phyloP scores from a whole-genome alignment of 2,329 filamentous ascomycete genomes.

The Botrytis paeoniae region DNA sequence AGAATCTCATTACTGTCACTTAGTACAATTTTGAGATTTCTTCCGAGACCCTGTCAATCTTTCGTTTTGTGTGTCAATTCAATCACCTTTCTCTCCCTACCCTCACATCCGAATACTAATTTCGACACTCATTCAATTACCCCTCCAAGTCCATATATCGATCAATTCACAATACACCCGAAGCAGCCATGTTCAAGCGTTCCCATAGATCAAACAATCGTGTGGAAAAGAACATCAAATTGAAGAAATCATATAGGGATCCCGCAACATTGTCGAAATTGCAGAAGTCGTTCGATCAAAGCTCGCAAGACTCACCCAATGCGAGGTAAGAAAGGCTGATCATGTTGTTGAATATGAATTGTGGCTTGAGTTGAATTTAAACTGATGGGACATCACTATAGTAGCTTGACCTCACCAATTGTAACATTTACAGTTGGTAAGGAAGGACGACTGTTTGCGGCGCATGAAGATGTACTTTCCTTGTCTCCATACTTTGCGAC shows the following conservation, averaged over 20 bases:
- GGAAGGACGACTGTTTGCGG: conserved; percentile 88
- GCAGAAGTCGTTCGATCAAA: conserved; percentile 72
- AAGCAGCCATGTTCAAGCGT: conserved; percentile 80
- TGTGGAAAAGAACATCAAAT: conserved; percentile 82
- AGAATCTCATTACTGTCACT: conserved; percentile 40
- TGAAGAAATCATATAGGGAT: conserved; percentile 76
- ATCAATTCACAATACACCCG: conserved; percentile 26
- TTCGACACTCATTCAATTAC: conserved; percentile 37
- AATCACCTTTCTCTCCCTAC: not conserved
- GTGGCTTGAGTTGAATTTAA: not conserved
- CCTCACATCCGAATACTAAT: conserved; percentile 33
- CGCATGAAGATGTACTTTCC: conserved; percentile 87
- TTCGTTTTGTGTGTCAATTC: conserved; percentile 38
- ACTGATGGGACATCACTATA: conserved; percentile 26
- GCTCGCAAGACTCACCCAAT: conserved; percentile 48
- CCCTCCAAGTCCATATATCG: conserved; percentile 29
- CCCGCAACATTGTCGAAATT: conserved; percentile 78
- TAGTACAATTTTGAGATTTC: conserved; percentile 38
- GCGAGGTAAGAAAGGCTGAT: conserved; percentile 43
- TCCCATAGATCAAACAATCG: conserved; percentile 82
- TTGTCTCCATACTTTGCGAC: conserved; percentile 81
- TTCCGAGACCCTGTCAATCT: conserved; percentile 41
- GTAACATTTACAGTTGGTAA: conserved; percentile 80
- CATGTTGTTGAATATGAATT: conserved; percentile 13
- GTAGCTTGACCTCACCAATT: conserved; percentile 61